Percentiles rank a stretch among this genome's conserved stretches.
Conservation (phyloP, 164 flowering plant species). For the Kingdonia uniflora region DNA sequence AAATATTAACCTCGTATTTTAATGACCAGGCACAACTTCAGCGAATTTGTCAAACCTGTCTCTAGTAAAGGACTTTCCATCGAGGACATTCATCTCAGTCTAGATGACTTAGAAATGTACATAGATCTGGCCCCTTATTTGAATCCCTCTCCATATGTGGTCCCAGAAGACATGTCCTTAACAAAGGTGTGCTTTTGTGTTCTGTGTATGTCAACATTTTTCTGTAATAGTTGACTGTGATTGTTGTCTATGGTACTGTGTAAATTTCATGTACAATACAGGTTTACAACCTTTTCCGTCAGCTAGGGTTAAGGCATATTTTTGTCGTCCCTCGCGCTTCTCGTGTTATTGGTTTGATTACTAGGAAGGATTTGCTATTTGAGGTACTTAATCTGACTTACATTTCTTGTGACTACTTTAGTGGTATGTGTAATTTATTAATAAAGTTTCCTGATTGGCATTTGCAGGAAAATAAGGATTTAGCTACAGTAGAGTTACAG, state of each 20-base stretch:
- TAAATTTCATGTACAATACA: constrained; percentile 20
- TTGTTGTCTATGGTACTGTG: not conserved
- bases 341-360: constrained; percentile 84
- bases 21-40: constrained; percentile 56
- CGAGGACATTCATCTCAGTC: constrained; percentile 63
- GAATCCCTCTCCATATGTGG: constrained; percentile 91
- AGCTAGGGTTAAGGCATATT: constrained; percentile 89
- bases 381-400: constrained; percentile 45
- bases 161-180: constrained; percentile 95
- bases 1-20: constrained; percentile 7
- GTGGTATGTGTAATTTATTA: not conserved
- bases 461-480: constrained; percentile 64
- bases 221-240: too few species aligned
- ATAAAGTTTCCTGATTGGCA: constrained; percentile 4
- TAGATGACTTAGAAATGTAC: constrained; percentile 96
- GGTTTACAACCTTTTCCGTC: constrained; percentile 95
- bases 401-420: not conserved
- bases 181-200: constrained; percentile 50
- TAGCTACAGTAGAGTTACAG: constrained; percentile 62
- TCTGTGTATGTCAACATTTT: too few species aligned
- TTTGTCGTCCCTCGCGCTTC: constrained; percentile 97
- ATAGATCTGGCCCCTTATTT: constrained; percentile 91
- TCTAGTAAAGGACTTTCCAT: constrained; percentile 82
- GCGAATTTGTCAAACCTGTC: constrained; percentile 88
- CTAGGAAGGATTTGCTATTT: constrained; percentile 83